Evolutionary conservation across 768 basidiomycete genomes (phyloP), one percentile per base, ranked within the genome.

Genomic region (Coprinopsis sp.): DNA sequence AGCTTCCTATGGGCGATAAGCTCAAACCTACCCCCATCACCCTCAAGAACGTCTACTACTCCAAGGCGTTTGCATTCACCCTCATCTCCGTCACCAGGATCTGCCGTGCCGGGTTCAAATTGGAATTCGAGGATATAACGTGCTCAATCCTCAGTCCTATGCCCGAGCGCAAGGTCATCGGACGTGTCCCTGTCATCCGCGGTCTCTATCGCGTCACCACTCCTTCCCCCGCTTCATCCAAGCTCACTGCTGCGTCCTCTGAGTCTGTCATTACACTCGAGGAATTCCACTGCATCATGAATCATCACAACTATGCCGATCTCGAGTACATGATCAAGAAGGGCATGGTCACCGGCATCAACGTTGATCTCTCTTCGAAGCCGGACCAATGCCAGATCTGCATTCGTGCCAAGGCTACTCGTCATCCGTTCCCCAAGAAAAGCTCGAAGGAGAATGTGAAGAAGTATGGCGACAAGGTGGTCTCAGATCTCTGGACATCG

Each of bases 401-500:
- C 33, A 10, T 37, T 7, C 27, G 27, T 36, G 24, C 64, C 1
- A 78, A 76, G 50, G 58, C 61, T 0, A 72, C 56, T 0, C 44
- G 60, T 0, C 66, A 68, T 46, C 55, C 67, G 0, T 51, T 70
- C 21, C 42, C 55, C 14, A 64, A 65, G 43, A 43, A 52, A 5
- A 24, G 12, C 14, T 36, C 58, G n/a, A 60, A 62, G 1, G 55
- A 65, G 3, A 54, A 54, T 3, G 60, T 65, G 0, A 53, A 42
- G 1, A 37, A 41, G 6, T 49, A 55, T 45, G 49, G 54, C 10
- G 49, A 54, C 6, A 25, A 49, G 14, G 31, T 72, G 4, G 62
- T 72, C 51, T 54, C 60, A 0, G 64, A 74, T 48, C 16, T 75
- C 1, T 74, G 72, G 68, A 68, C 65, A 4, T 58, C 65, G 0